These are phyloP conservation scores for Hericium erinaceus DNA, from an alignment of 768 basidiomycete species.

Conservation along the genomic window DNA sequence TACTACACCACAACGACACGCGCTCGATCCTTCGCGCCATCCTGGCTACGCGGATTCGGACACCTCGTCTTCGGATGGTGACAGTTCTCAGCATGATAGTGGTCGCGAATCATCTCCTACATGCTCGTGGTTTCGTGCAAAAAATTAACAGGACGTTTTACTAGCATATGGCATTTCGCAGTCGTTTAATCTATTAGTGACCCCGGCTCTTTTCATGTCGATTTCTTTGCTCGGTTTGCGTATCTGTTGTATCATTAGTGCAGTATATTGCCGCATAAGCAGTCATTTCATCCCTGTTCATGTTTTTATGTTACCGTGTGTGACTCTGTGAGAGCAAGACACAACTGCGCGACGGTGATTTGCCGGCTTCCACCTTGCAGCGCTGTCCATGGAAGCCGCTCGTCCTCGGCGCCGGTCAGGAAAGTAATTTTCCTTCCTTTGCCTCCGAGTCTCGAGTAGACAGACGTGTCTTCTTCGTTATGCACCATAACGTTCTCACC, in stretches of 20 bases:
- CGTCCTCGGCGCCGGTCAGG: not conserved
- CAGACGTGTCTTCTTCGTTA: not conserved
- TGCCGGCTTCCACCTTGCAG: not conserved
- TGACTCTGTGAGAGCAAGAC: not conserved
- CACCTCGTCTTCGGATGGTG: not conserved
- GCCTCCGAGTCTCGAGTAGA: not conserved
- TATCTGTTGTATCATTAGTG: not conserved
- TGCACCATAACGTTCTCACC: not conserved
- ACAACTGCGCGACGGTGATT: not conserved
- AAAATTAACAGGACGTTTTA: not conserved
- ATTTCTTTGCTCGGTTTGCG: not conserved
- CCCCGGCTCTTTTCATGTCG: not conserved
- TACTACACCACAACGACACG: conserved; percentile 5
- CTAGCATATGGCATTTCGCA: not conserved
- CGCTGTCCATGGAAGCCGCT: not conserved
- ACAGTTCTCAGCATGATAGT: not conserved
- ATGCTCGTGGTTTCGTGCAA: not conserved
- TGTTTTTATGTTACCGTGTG: no score
- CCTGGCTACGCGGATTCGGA: not conserved
- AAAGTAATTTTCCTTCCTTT: not conserved
- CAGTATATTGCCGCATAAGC: not conserved
- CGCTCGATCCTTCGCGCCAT: not conserved
- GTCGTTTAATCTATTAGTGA: not conserved
- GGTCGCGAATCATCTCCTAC: no score
- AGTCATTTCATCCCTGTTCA: not conserved